A percentile compares a stretch with the other conserved stretches of the same genome.
These are phyloP conservation scores for Fusarium staphyleae DNA, from an alignment of 2,329 filamentous ascomycete genomes.

Conservation along the genomic window DNA sequence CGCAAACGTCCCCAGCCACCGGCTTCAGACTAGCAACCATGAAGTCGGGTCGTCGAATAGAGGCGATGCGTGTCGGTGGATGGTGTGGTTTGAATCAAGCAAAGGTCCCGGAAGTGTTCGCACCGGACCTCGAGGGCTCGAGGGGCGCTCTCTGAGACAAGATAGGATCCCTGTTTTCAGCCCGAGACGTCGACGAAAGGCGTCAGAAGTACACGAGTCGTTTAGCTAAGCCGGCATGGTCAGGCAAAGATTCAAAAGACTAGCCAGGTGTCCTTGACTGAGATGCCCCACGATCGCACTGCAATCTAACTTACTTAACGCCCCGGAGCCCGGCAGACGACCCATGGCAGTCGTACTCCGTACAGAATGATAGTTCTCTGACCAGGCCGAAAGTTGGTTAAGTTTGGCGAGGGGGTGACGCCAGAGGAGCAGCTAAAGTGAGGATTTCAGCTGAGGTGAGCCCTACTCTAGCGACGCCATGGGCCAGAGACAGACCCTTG, in stretches of 20 bases:
- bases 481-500: conserved; percentile 37
- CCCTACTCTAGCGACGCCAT: conserved; percentile 43
- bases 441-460: conserved; percentile 51
- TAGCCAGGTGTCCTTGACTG: conserved; percentile 32
- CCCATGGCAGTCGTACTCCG: conserved; percentile 27
- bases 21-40: conserved; percentile 18
- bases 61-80: conserved; percentile 17
- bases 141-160: conserved; percentile 25
- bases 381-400: conserved; percentile 30
- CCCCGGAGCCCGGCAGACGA: conserved; percentile 13
- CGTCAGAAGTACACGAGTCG: conserved; percentile 33
- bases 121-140: conserved; percentile 12
- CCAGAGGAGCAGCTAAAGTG: conserved; percentile 39
- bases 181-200: conserved; percentile 36
- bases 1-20: conserved; percentile 23
- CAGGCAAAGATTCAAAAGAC: conserved; percentile 8
- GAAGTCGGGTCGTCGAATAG: conserved; percentile 25
- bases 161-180: conserved; percentile 43
- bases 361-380: conserved; percentile 29
- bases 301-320: conserved; percentile 41
- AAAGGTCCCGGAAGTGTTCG: conserved; percentile 19
- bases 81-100: conserved; percentile 18
- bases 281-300: conserved; percentile 42
- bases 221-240: conserved; percentile 19
- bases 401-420: conserved; percentile 39